These are phyloP conservation scores for Patellaria atrata DNA, from an alignment of 495 filamentous ascomycete species.

Conservation along the genomic window DNA sequence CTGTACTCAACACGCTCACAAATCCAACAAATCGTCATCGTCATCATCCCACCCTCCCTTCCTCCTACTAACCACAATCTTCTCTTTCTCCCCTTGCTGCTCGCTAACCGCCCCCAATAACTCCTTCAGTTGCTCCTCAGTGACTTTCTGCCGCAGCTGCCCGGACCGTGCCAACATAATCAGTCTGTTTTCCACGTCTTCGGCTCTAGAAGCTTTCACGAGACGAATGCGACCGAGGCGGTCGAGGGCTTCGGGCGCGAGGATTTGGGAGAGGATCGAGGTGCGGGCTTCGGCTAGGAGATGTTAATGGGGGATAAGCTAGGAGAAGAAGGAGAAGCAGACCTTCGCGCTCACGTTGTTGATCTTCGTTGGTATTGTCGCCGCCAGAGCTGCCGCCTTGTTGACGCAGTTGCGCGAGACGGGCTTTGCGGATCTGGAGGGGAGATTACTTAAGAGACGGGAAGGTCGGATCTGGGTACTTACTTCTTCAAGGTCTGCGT, in stretches of 20 bases:
- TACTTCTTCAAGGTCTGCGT: constrained; percentile 20
- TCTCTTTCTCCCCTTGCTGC: constrained; percentile 48
- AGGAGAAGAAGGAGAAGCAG: constrained; percentile 7
- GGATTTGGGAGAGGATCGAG: constrained; percentile 77
- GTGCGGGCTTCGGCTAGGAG: constrained; percentile 50
- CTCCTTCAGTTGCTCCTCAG: constrained; percentile 86
- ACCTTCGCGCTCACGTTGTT: constrained; percentile 53
- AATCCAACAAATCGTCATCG: constrained; percentile 67
- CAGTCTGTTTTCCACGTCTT: constrained; percentile 80
- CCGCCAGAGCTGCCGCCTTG: constrained; percentile 36
- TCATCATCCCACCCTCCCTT: constrained; percentile 82
- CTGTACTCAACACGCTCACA: no score
- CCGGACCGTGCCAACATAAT: constrained; percentile 81
- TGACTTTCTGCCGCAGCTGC: constrained; percentile 75
- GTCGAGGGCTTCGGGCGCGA: constrained; percentile 84
- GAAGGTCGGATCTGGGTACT: not conserved
- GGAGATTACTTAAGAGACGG: not conserved
- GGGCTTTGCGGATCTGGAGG: constrained; percentile 67
- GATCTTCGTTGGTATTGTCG: constrained; percentile 8
- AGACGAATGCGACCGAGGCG: constrained; percentile 86
- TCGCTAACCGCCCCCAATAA: constrained; percentile 63
- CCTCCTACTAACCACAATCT: constrained; percentile 70
- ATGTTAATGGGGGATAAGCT: constrained; percentile 7
- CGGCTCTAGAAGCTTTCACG: constrained; percentile 83
- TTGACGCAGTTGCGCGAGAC: constrained; percentile 78